Conservation (phyloP, 2,329 filamentous ascomycete genomes). For the Didymella segeticola region DNA sequence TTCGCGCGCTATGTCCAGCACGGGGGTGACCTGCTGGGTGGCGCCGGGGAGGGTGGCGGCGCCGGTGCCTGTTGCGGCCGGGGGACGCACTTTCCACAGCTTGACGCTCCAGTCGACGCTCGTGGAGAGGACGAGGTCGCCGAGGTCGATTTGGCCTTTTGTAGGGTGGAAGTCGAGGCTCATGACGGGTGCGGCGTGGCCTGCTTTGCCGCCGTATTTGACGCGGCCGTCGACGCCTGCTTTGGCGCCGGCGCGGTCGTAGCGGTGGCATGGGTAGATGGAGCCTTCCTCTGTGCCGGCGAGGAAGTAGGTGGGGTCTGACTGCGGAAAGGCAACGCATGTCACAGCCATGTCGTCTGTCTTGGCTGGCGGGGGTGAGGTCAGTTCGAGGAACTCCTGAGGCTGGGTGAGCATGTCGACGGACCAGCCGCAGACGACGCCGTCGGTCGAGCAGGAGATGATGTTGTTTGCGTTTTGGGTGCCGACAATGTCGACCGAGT, state of each 20-base stretch:
- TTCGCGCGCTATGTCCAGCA: conserved; percentile 90
- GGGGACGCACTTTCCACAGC: conserved; percentile 90
- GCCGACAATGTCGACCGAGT: conserved; percentile 92
- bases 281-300: conserved; percentile 95
- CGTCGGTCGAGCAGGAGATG: conserved; percentile 94
- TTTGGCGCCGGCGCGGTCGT: conserved; percentile 96
- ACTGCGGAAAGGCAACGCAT: conserved; percentile 91
- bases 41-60: conserved; percentile 50
- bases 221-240: conserved; percentile 91
- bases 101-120: conserved; percentile 97
- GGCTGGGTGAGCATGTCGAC: conserved; percentile 98
- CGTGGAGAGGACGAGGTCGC: conserved; percentile 89
- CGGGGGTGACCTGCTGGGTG: conserved; percentile 67
- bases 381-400: conserved; percentile 89
- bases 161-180: conserved; percentile 94
- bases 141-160: conserved; percentile 89
- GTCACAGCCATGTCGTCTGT: conserved; percentile 95
- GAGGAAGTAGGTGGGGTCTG: conserved; percentile 96
- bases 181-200: conserved; percentile 94
- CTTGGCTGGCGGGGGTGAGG: conserved; percentile 77
- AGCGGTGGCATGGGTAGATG: conserved; percentile 95
- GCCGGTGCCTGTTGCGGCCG: conserved; percentile 67
- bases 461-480: conserved; percentile 99
- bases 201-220: conserved; percentile 86
- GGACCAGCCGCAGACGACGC: conserved; percentile 95